Percentiles rank a stretch among this genome's conserved stretches.
These are phyloP conservation scores for Neopestalotiopsis rosae DNA, from an alignment of 2,329 filamentous ascomycete genomes.

Conservation along the genomic window DNA sequence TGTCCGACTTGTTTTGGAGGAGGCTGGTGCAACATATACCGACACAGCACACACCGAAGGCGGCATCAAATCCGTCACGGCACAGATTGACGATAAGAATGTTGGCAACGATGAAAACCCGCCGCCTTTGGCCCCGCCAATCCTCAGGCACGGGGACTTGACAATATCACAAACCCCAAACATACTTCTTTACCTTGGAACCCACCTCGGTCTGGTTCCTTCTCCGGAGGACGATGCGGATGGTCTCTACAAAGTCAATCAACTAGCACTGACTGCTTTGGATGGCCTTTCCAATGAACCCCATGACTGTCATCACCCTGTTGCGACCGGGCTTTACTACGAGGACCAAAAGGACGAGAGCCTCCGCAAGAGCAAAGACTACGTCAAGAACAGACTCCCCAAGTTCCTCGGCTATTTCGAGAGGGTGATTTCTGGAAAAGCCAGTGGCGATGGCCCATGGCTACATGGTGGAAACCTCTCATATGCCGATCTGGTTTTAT, in stretches of 20 bases:
- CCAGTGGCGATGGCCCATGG: conserved; percentile 64
- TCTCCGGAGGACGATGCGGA: conserved; percentile 40
- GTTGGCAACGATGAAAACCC: conserved; percentile 62
- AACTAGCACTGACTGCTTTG: conserved; percentile 70
- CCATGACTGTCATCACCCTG: conserved; percentile 79
- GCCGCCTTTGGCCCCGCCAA: conserved; percentile 70
- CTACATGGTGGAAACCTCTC: conserved; percentile 69
- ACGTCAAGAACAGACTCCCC: conserved; percentile 66
- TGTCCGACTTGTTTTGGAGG: conserved; percentile 75
- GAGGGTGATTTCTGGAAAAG: conserved; percentile 63
- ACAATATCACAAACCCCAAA: conserved; percentile 73
- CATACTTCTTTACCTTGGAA: conserved; percentile 74
- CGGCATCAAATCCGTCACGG: conserved; percentile 57
- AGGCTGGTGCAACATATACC: conserved; percentile 66
- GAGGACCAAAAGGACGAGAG: conserved; percentile 77
- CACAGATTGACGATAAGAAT: conserved; percentile 50
- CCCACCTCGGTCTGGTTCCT: conserved; percentile 60
- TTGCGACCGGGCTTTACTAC: conserved; percentile 65
- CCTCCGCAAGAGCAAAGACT: conserved; percentile 61
- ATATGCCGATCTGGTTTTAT: conserved; percentile 76
- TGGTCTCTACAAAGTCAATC: conserved; percentile 64
- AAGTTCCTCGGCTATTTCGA: conserved; percentile 78
- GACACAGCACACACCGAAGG: conserved; percentile 58
- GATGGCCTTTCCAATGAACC: conserved; percentile 74
- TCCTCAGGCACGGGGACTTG: conserved; percentile 66